Percentiles rank a stretch among this genome's conserved stretches.
These are phyloP conservation scores for Hypsizygus ulmarius DNA, from an alignment of 1,284 basidiomycete genomes.

Conservation along the genomic window DNA sequence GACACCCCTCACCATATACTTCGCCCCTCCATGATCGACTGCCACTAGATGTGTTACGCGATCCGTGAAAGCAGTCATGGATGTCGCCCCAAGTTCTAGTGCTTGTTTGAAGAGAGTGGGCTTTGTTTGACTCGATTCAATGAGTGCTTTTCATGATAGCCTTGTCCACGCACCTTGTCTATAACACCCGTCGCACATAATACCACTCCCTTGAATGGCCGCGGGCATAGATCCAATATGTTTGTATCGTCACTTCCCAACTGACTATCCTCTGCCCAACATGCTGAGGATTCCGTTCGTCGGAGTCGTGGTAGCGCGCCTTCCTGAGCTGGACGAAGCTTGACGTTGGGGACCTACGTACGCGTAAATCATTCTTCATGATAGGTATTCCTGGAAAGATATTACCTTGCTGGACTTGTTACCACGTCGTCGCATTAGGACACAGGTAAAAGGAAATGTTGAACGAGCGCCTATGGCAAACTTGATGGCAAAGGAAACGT, in stretches of 20 bases:
- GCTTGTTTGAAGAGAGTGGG: conserved; percentile 69
- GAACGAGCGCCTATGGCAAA: background rate
- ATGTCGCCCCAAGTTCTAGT: conserved; percentile 69
- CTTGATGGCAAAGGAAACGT: background rate
- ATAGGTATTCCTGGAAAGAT: conserved; percentile 15
- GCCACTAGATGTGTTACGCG: conserved; percentile 80
- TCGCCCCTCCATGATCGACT: conserved; percentile 65
- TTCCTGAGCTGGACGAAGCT: conserved; percentile 61
- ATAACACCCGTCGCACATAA: conserved; percentile 71
- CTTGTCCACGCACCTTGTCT: conserved; percentile 54
- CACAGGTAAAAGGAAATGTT: background rate
- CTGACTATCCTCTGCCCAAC: conserved; percentile 41
- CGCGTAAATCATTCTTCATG: conserved; percentile 12
- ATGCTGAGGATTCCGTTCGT: conserved; percentile 27
- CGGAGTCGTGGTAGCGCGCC: conserved; percentile 30
- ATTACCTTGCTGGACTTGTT: conserved; percentile 35
- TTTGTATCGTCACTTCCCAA: conserved; percentile 38
- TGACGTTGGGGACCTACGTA: conserved; percentile 70
- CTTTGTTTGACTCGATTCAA: conserved; percentile 32
- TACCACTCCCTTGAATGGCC: conserved; percentile 62
- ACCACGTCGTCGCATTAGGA: conserved; percentile 17
- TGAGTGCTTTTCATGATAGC: background rate
- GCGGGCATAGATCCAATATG: conserved; percentile 53
- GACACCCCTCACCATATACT: conserved; percentile 56
- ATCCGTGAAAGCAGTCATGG: conserved; percentile 69